These are phyloP conservation scores for Raphanus raphanistrum DNA, from an alignment of 345 rosid species.

Conservation along the genomic window DNA sequence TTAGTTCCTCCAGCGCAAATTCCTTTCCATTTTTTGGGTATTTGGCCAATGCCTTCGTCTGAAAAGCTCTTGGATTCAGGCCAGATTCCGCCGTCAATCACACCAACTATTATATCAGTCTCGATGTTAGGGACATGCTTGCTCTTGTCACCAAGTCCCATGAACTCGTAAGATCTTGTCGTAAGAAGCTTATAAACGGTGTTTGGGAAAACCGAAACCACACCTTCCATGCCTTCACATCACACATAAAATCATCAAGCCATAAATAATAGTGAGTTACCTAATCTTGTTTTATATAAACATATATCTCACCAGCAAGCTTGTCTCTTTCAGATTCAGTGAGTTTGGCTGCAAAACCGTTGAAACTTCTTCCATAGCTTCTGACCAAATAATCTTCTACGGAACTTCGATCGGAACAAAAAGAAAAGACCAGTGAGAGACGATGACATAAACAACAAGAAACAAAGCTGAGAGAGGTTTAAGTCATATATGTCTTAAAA, in stretches of 20 bases:
- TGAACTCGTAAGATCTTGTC: constrained; percentile 57
- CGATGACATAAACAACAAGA: not conserved
- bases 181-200: constrained; percentile 41
- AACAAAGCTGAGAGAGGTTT: not conserved
- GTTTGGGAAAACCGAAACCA: constrained; percentile 54
- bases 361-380: constrained; percentile 46
- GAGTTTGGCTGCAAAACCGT: constrained; percentile 50
- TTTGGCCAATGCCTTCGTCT: constrained; percentile 51
- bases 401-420: not conserved
- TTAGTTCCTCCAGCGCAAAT: constrained; percentile 46
- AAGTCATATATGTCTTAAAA: not conserved
- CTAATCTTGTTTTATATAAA: not conserved
- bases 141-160: constrained; percentile 44
- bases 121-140: constrained; percentile 6
- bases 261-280: not conserved
- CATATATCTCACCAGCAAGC: constrained; percentile 41
- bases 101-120: constrained; percentile 47
- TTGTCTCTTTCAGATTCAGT: constrained; percentile 47
- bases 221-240: constrained; percentile 42
- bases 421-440: not conserved
- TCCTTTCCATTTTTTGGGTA: constrained; percentile 62
- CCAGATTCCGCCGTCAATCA: constrained; percentile 55
- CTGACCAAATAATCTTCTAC: constrained; percentile 35
- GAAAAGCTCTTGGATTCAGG: constrained; percentile 56
- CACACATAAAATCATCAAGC: not conserved